Evolutionary conservation across 495 filamentous ascomycete genomes (phyloP), one percentile per base, ranked within the genome.

Genomic region (Neurospora terricola): DNA sequence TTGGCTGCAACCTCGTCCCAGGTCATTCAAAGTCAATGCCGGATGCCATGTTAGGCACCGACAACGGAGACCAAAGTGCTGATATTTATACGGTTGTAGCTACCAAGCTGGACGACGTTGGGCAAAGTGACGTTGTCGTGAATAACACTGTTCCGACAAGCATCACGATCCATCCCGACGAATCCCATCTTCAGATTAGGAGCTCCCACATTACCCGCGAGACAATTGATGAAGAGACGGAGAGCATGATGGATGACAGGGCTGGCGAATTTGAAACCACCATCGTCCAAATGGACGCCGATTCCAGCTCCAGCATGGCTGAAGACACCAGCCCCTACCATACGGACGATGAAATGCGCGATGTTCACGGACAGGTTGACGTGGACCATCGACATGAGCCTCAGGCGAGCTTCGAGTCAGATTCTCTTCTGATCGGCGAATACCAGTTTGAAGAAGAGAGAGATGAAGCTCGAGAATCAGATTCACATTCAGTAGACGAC

Each of bases 1-100:
- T 84, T 48, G 84, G 83, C 30, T 85, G 84, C 76, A 86, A 83
- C 72, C 78, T 86, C 23, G 75, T 86, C 30, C 83, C 78, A 42
- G 75, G 76, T 73, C 69, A 74, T 48, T 71, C 78, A 12, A 75
- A 73, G 43, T 75, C 73, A 9, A 66, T 3, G 54, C 27, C 54
- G 4, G 75, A 66, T 59, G 73, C 71, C 4, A 39, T 39, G 23
- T 34, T 39, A 11, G 71, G 27, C 38, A 39, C 27, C 16, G 48
- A 73, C n/a, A 66, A 66, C 54, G 23, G 12, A 62, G 72, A 48
- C 71, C 48, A 70, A 71, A 18, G 73, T 12, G 75, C 75, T 79
- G 73, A 79, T 77, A 68, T 75, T 16, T 81, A 80, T 48, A 80
- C 80, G 16, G 42, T 82, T 38, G 70, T 82, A 80, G 81, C 81